A percentile compares a stretch with the other conserved stretches of the same genome.
Evolutionary conservation across 1,139 yeast species (phyloP).

Genomic region (Waltiozyma sp.): DNA sequence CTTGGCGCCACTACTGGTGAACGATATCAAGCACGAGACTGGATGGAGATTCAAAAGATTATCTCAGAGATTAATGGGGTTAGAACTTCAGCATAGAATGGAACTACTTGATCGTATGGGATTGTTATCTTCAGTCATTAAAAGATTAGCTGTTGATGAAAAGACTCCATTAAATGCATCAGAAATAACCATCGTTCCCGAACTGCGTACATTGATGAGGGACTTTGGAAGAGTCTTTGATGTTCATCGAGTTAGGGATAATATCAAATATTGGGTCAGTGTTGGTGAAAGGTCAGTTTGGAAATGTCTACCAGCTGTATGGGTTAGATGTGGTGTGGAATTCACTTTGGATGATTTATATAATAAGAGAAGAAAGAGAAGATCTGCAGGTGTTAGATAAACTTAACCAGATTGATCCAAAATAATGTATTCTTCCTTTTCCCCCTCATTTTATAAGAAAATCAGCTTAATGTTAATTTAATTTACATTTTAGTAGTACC

Average conservation of each 20-base stretch:
- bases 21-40: conserved; percentile 60
- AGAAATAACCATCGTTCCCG: conserved; percentile 88
- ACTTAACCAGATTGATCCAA: too few species aligned
- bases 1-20: conserved; percentile 76
- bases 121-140: conserved; percentile 55
- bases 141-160: conserved; percentile 78
- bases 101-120: conserved; percentile 75
- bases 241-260: conserved; percentile 49
- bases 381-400: neutral
- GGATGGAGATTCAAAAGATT: conserved; percentile 25
- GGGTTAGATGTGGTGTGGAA: conserved; percentile 87
- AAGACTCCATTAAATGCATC: conserved; percentile 65
- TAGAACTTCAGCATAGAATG: conserved; percentile 78
- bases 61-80: conserved; percentile 18
- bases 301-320: conserved; percentile 79
- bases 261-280: conserved; percentile 78
- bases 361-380: conserved; percentile 32
- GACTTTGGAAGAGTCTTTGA: conserved; percentile 71
- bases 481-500: too few species aligned
- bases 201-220: conserved; percentile 50
- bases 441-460: too few species aligned
- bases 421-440: too few species aligned
- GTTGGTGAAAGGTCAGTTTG: conserved; percentile 92
- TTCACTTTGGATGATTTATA: conserved; percentile 62
- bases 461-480: too few species aligned